Evolutionary conservation across 257 asterid species (phyloP).

Genomic region (Scutellaria barbata): DNA sequence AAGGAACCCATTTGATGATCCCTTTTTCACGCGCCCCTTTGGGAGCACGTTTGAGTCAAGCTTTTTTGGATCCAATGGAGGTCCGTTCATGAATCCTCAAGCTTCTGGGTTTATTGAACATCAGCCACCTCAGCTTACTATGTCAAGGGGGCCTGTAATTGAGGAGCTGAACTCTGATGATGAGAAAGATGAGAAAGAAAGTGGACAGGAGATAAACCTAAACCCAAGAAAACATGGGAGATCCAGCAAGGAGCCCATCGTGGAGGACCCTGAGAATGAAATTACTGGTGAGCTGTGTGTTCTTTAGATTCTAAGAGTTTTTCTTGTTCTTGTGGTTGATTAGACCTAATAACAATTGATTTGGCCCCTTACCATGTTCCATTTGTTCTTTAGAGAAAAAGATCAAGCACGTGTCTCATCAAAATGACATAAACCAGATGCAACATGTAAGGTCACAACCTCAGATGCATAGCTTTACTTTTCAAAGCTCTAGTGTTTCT

Average conservation of each 20-base stretch:
- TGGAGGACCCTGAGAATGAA: conserved; percentile 77
- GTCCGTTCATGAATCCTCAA: conserved; percentile 46
- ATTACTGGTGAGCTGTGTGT: conserved; percentile 54
- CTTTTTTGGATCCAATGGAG: conserved; percentile 50
- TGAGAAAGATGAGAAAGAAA: conserved; percentile 58
- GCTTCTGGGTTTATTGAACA: conserved; percentile 55
- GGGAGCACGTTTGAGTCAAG: conserved; percentile 58
- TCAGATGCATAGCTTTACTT: conserved; percentile 61
- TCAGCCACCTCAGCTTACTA: conserved; percentile 51
- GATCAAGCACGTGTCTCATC: conserved; percentile 51
- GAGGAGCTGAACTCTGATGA: conserved; percentile 92
- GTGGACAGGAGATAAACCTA: conserved; percentile 41
- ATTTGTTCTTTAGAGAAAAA: conserved; percentile 52
- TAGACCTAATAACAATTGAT: not conserved
- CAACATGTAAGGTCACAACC: conserved; percentile 50
- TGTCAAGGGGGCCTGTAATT: conserved; percentile 73
- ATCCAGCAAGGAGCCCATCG: conserved; percentile 68
- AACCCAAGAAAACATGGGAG: conserved; percentile 80
- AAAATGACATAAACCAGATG: conserved; percentile 48
- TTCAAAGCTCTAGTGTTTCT: conserved; percentile 78
- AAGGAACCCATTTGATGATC: conserved; percentile 86
- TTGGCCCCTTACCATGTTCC: not conserved
- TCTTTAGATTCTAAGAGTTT: not conserved
- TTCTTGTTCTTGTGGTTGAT: not conserved
- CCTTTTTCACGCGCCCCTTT: conserved; percentile 76